Evolutionary conservation across 2,329 filamentous ascomycete genomes (phyloP).

Genomic region (Colletotrichum australisinense): DNA sequence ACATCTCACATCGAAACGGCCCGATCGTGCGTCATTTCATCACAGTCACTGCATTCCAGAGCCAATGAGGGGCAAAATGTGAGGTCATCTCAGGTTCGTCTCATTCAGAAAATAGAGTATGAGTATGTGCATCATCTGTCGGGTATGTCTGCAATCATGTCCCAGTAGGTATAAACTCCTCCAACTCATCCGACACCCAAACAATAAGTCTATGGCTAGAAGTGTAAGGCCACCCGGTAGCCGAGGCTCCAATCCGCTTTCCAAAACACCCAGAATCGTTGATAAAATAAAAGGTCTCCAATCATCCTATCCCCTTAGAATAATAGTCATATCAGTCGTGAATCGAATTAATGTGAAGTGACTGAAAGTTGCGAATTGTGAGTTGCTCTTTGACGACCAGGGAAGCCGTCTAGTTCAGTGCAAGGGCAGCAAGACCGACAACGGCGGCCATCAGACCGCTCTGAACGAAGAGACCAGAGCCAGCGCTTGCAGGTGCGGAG

Average conservation of each 20-base stretch:
- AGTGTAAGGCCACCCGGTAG: constrained; percentile 35
- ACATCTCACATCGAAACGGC: not conserved
- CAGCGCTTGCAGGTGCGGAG: constrained; percentile 45
- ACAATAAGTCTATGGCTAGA: constrained; percentile 28
- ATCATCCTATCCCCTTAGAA: constrained; percentile 42
- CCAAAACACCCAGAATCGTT: constrained; percentile 9
- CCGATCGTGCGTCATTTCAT: not conserved
- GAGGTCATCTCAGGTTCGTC: constrained; percentile 32
- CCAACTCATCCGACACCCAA: constrained; percentile 13
- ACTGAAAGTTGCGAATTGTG: not conserved
- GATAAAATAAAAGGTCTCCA: constrained; percentile 37
- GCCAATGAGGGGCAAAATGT: not conserved
- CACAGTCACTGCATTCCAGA: constrained; percentile 14
- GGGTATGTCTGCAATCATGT: constrained; percentile 28
- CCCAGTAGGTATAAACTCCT: constrained; percentile 31
- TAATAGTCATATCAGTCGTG: constrained; percentile 35
- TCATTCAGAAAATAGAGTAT: constrained; percentile 29
- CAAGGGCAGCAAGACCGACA: constrained; percentile 52
- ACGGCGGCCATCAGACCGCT: constrained; percentile 53
- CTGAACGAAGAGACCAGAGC: constrained; percentile 48
- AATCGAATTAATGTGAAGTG: constrained; percentile 33
- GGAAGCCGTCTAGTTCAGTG: constrained; percentile 42
- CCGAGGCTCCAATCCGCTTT: constrained; percentile 26
- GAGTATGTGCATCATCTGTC: constrained; percentile 33
- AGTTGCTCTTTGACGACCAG: not conserved